Evolutionary conservation across 805 yeast genomes (phyloP).

Genomic region (Saturnispora mendoncae): DNA sequence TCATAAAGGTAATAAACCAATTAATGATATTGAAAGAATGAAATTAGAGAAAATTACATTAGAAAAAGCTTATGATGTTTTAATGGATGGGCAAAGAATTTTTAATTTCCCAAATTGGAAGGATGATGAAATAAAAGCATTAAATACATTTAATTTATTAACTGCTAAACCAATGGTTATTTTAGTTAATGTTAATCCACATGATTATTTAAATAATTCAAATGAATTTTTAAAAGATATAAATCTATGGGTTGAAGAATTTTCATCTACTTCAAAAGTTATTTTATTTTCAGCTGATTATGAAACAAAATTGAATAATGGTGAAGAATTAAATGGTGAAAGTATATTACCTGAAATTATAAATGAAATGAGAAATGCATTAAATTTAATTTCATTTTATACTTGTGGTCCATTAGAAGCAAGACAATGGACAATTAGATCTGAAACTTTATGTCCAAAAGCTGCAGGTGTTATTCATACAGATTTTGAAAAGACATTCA

Average conservation of each 20-base stretch:
- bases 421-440: slow-evolving; percentile 95
- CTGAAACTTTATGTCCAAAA: slow-evolving; percentile 91
- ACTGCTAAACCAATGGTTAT: slow-evolving; percentile 95
- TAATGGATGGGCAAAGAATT: slow-evolving; percentile 81
- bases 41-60: slow-evolving; percentile 80
- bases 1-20: slow-evolving; percentile 79
- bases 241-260: slow-evolving; percentile 81
- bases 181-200: slow-evolving; percentile 82
- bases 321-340: slow-evolving; percentile 20
- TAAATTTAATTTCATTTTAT: slow-evolving; percentile 86
- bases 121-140: slow-evolving; percentile 80
- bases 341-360: slow-evolving; percentile 85
- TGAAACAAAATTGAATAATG: slow-evolving; percentile 22
- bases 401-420: slow-evolving; percentile 96
- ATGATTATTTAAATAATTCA: slow-evolving; percentile 78
- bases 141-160: slow-evolving; percentile 77
- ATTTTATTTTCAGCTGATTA: slow-evolving; percentile 28
- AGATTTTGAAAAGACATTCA: slow-evolving; percentile 90
- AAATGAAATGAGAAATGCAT: slow-evolving; percentile 75
- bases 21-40: slow-evolving; percentile 47
- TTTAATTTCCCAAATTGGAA: slow-evolving; percentile 77
- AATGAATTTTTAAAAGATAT: slow-evolving; percentile 78
- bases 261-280: slow-evolving; percentile 64
- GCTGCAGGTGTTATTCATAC: slow-evolving; percentile 98
- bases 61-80: slow-evolving; percentile 62